These are phyloP conservation scores for Hericium erinaceus DNA, from an alignment of 768 basidiomycete species.

Conservation along the genomic window DNA sequence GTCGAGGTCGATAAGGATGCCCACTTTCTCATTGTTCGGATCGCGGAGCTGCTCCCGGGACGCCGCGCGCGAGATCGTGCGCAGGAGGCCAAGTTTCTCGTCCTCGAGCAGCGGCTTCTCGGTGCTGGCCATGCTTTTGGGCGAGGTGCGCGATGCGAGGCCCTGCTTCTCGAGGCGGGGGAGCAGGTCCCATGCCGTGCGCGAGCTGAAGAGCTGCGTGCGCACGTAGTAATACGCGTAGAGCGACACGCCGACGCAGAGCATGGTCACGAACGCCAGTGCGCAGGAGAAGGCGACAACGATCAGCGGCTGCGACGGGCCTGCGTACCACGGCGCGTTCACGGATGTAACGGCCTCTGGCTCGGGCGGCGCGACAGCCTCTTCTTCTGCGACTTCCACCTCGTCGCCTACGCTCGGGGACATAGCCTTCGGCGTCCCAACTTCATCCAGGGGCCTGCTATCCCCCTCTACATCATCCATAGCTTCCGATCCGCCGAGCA, in stretches of 20 bases:
- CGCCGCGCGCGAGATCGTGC: not conserved
- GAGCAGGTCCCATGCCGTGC: conserved; percentile 14
- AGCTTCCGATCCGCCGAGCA: conserved; percentile 11
- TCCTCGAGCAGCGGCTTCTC: not conserved
- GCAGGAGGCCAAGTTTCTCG: not conserved
- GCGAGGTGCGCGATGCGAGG: conserved; percentile 1
- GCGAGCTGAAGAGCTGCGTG: not conserved
- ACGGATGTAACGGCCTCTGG: not conserved
- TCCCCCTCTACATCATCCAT: conserved; percentile 17
- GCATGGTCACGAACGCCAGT: not conserved
- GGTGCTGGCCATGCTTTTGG: conserved; percentile 1
- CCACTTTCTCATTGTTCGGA: not conserved
- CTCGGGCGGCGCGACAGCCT: not conserved
- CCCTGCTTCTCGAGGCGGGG: conserved; percentile 15
- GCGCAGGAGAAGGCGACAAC: conserved; percentile 1
- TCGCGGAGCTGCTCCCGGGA: not conserved
- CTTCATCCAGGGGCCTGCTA: not conserved
- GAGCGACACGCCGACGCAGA: conserved; percentile 1
- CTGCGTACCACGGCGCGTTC: not conserved
- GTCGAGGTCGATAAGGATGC: conserved; percentile 6
- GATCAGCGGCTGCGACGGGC: not conserved
- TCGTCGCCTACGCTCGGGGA: not conserved
- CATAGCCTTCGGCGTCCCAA: not conserved
- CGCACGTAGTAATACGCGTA: conserved; percentile 3
- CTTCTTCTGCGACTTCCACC: not conserved